Evolutionary conservation across 345 rosid species (phyloP).

Genomic region (Arabis alpina): DNA sequence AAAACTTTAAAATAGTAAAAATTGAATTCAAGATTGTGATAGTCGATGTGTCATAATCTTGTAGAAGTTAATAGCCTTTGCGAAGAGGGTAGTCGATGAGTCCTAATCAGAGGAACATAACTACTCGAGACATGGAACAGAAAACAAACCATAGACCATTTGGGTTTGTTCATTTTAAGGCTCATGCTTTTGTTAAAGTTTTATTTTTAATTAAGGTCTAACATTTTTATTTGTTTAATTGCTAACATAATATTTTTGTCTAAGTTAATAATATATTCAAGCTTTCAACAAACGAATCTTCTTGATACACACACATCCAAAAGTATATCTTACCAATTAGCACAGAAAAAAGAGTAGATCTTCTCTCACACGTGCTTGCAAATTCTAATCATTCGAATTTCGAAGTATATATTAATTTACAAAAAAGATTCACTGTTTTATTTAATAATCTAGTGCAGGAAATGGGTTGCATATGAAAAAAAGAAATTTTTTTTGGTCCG

Average conservation of each 20-base stretch:
- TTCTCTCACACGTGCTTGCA: constrained; percentile 14
- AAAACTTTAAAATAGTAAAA: neutral
- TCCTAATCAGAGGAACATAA: constrained; percentile 21
- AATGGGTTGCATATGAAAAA: constrained; percentile 18
- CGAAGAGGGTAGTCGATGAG: neutral
- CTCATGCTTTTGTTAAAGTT: too few relatives aligned
- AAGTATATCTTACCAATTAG: neutral
- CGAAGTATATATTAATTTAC: neutral
- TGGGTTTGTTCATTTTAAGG: too few relatives aligned
- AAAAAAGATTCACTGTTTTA: neutral
- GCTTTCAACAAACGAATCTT: constrained; percentile 11
- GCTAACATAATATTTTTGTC: too few relatives aligned
- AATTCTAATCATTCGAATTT: constrained; percentile 11
- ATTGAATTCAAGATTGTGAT: neutral
- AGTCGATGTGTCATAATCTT: constrained; percentile 4
- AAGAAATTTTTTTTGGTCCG: constrained; percentile 6
- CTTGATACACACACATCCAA: neutral
- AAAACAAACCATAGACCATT: neutral
- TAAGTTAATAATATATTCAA: too few relatives aligned
- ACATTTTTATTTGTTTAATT: too few relatives aligned
- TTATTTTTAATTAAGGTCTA: too few relatives aligned
- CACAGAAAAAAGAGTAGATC: neutral
- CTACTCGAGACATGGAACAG: neutral
- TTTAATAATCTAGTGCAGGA: neutral
- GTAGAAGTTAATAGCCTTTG: neutral